phyloP scores from a whole-genome alignment of 2,329 filamentous ascomycete species.

The Fusarium globosum region DNA sequence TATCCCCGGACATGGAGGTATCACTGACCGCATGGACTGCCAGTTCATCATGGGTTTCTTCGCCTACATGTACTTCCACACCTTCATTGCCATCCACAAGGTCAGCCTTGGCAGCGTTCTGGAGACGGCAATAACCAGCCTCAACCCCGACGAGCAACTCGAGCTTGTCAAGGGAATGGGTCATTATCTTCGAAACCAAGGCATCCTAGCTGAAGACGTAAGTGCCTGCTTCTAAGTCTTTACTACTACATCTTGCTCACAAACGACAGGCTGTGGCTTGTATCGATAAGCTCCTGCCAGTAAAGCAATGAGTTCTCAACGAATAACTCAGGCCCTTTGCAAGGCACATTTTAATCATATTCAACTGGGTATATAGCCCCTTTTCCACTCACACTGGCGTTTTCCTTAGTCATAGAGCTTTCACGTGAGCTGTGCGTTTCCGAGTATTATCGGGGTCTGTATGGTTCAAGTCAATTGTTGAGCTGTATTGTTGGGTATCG shows the following conservation, averaged over 20 bases:
- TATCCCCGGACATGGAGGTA: conserved; percentile 96
- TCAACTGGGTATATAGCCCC: conserved; percentile 14
- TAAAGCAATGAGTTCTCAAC: conserved; percentile 35
- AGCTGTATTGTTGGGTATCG: conserved; percentile 26
- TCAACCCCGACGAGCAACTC: conserved; percentile 88
- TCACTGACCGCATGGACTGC: conserved; percentile 99
- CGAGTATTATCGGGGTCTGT: conserved; percentile 8
- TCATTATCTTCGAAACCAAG: conserved; percentile 74
- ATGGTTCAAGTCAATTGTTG: conserved; percentile 17
- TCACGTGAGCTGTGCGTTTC: conserved; percentile 4
- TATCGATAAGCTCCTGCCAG: conserved; percentile 41
- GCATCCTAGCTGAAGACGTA: conserved; percentile 53
- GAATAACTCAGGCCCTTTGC: conserved; percentile 1
- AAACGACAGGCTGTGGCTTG: conserved; percentile 40
- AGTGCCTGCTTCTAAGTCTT: conserved; percentile 15
- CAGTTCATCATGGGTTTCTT: conserved; percentile 99
- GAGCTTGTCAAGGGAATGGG: conserved; percentile 77
- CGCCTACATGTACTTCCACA: conserved; percentile 97
- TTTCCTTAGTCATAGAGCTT: conserved; percentile 27
- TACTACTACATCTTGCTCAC: conserved; percentile 7
- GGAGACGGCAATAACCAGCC: conserved; percentile 89
- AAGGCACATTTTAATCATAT: conserved; percentile 30
- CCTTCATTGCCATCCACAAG: conserved; percentile 92
- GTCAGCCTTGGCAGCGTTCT: conserved; percentile 87
- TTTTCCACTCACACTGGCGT: conserved; percentile 32